These are phyloP conservation scores for Claviceps fusiformis DNA, from an alignment of 2,329 filamentous ascomycete genomes.

Conservation along the genomic window DNA sequence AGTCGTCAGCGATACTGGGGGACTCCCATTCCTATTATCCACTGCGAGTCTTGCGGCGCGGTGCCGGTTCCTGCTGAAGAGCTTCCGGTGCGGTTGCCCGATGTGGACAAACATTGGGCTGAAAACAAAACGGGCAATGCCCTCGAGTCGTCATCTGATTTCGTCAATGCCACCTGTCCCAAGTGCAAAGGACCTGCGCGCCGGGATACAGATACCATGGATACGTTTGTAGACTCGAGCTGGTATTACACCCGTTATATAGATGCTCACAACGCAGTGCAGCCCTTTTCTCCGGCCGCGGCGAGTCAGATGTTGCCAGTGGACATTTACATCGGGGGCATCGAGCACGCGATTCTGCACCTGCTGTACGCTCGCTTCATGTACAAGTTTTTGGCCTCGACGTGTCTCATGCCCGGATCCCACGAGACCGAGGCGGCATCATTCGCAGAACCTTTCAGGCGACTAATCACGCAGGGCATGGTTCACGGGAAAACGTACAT, in stretches of 20 bases:
- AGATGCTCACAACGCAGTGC: conserved; percentile 50
- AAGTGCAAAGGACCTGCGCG: conserved; percentile 56
- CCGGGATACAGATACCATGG: conserved; percentile 88
- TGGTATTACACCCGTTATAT: conserved; percentile 83
- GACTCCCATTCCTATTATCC: conserved; percentile 75
- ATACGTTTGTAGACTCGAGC: conserved; percentile 89
- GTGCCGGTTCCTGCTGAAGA: conserved; percentile 66
- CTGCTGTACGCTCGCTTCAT: conserved; percentile 82
- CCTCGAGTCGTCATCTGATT: conserved; percentile 56
- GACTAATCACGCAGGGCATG: conserved; percentile 83
- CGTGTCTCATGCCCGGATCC: conserved; percentile 28
- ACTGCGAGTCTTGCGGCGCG: conserved; percentile 63
- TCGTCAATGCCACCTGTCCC: conserved; percentile 65
- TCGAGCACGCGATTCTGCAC: conserved; percentile 85
- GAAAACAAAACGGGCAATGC: conserved; percentile 63
- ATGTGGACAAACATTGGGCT: conserved; percentile 54
- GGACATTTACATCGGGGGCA: conserved; percentile 77
- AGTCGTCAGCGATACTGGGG: conserved; percentile 92
- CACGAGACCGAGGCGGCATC: conserved; percentile 17
- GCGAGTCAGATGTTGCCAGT: conserved; percentile 53
- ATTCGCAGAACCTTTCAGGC: conserved; percentile 62
- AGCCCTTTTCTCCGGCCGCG: conserved; percentile 46
- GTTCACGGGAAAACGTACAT: conserved; percentile 77
- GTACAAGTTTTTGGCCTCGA: conserved; percentile 66
- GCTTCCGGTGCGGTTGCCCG: conserved; percentile 63